Evolutionary conservation across 257 asterid species (phyloP).

Genomic region (Capsicum pubescens): DNA sequence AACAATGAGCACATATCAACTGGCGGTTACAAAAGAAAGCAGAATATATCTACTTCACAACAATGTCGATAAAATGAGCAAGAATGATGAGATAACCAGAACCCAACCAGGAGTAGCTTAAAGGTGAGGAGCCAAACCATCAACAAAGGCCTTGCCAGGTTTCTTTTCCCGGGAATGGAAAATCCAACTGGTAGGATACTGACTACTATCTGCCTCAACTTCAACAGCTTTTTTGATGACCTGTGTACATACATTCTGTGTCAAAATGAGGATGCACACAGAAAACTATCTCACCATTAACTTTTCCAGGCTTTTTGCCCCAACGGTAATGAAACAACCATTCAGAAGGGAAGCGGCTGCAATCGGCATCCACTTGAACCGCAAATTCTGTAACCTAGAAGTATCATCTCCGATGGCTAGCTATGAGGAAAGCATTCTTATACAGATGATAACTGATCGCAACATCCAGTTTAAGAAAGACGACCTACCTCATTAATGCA

Average conservation of each 20-base stretch:
- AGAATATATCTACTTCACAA: not conserved
- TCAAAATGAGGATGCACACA: slow-evolving; percentile 42
- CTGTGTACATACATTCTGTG: slow-evolving; percentile 66
- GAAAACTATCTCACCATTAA: slow-evolving; percentile 72
- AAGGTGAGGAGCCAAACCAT: slow-evolving; percentile 87
- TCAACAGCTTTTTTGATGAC: slow-evolving; percentile 78
- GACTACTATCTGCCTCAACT: slow-evolving; percentile 92
- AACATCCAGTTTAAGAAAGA: slow-evolving; percentile 29
- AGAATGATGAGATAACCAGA: slow-evolving; percentile 28
- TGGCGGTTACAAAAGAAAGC: slow-evolving; percentile 14
- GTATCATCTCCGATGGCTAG: slow-evolving; percentile 56
- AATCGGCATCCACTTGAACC: slow-evolving; percentile 85
- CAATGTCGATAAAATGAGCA: slow-evolving; percentile 1
- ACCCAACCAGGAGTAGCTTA: slow-evolving; percentile 42
- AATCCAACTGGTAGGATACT: slow-evolving; percentile 93
- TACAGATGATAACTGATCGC: slow-evolving; percentile 19
- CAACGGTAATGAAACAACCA: slow-evolving; percentile 99
- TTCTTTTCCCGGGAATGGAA: slow-evolving; percentile 96
- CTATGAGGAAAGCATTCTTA: slow-evolving; percentile 37
- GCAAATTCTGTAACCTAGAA: slow-evolving; percentile 78
- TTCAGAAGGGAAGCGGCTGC: slow-evolving; percentile 80
- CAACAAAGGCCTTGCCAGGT: slow-evolving; percentile 89
- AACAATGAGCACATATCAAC: not conserved
- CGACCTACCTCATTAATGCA: slow-evolving; percentile 77
- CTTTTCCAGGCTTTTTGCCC: slow-evolving; percentile 95